Evolutionary conservation across 164 flowering plant genomes (phyloP), one percentile per base, ranked within the genome.

Genomic region (Dillenia suffruticosa): DNA sequence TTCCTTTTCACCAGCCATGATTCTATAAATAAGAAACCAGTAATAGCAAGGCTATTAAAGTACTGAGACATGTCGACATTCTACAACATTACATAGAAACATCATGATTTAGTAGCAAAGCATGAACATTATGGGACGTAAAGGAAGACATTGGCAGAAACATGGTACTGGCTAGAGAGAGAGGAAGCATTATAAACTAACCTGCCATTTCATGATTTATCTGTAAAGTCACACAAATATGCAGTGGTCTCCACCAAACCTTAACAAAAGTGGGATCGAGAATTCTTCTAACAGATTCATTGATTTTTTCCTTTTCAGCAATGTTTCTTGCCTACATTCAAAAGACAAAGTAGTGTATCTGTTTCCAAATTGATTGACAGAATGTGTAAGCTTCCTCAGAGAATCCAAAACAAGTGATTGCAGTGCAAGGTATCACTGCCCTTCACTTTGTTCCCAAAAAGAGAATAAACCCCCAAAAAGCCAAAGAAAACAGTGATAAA

Each of bases 351-450:
- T 47, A 40, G 68, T 54, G 12, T 58, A 55, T 16, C 49, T 16
- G 14, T 53, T 44, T 52, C 52, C 50, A 61, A 44, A 51, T 12
- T 65, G 63, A 67, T 46, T 54, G 69, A 64, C 56, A 55, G 51
- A 49, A 67, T 55, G 68, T 59, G 72, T 48, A 63, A 57, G 69
- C 51, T 63, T 65, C 68, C 68, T 69, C 60, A 64, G 46, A 62
- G 61, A 69, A 46, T 53, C 62, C 56, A 58, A 63, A 72, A 63
- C 66, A 71, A 66, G 55, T 19, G 44, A 47, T 55, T 49, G 62
- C 56, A 51, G 75, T 51, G 54, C 67, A 68, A 72, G 63, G 61
- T 67, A 64, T 77, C 70, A 73, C 67, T 67, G 77, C 55, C 40
- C 66, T 57, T 63, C 65, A 57, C 66, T 70, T 67, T 70, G 56